phyloP scores from a whole-genome alignment of 2,329 filamentous ascomycete species.

The Exophiala viscosa region DNA sequence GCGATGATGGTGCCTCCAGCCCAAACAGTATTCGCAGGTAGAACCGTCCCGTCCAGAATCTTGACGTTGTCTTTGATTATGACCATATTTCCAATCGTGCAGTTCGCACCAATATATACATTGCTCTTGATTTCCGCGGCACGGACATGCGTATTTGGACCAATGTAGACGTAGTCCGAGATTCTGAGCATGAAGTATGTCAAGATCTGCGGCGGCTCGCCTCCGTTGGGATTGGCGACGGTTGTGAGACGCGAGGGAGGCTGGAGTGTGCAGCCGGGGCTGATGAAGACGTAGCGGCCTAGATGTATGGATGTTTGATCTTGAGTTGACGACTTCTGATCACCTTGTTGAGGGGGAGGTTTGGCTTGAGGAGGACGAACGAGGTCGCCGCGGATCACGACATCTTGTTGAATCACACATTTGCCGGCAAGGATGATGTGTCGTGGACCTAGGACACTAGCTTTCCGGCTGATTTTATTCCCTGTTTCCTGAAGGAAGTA shows the following conservation, averaged over 20 bases:
- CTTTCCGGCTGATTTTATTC: constrained; percentile 94
- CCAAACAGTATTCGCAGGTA: constrained; percentile 85
- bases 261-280: constrained; percentile 70
- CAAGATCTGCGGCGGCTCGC: constrained; percentile 42
- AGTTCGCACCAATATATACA: constrained; percentile 76
- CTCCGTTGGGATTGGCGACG: constrained; percentile 46
- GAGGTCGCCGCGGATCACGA: constrained; percentile 89
- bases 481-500: constrained; percentile 66
- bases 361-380: constrained; percentile 55
- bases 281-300: constrained; percentile 86
- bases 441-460: constrained; percentile 87
- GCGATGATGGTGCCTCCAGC: constrained; percentile 91
- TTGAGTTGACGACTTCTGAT: constrained; percentile 32
- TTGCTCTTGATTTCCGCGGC: constrained; percentile 80
- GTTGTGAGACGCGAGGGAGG: constrained; percentile 81
- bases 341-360: constrained; percentile 29
- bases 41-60: constrained; percentile 76
- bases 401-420: constrained; percentile 92
- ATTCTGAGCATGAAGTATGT: constrained; percentile 88
- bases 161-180: constrained; percentile 91
- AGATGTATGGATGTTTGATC: constrained; percentile 65
- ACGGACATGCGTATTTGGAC: constrained; percentile 69
- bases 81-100: constrained; percentile 76
- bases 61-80: constrained; percentile 93
- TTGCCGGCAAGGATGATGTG: constrained; percentile 97